These are phyloP conservation scores for Echites panduratus DNA, from an alignment of 257 asterid genomes.

Conservation along the genomic window DNA sequence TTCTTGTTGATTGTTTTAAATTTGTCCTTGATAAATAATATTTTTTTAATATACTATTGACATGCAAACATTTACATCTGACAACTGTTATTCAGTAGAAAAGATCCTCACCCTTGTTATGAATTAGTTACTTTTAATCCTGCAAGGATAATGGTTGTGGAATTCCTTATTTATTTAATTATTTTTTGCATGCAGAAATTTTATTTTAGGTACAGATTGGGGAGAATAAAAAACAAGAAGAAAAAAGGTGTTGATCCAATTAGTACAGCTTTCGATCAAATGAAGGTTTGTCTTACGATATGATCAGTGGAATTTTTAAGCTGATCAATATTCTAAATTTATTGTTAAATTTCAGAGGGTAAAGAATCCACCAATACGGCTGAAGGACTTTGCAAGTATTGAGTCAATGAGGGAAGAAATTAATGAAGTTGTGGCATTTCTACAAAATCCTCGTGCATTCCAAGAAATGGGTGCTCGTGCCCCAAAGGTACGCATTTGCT, in stretches of 20 bases:
- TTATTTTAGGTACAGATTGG: constrained; percentile 40
- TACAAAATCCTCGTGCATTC: constrained; percentile 84
- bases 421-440: constrained; percentile 91
- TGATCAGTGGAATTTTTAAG: constrained; percentile 1
- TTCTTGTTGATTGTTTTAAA: not conserved
- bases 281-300: constrained; percentile 64
- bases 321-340: constrained; percentile 1
- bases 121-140: too few species aligned
- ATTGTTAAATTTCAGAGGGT: constrained; percentile 56
- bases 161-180: constrained; percentile 6
- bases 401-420: constrained; percentile 95
- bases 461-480: constrained; percentile 99
- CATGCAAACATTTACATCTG: not conserved
- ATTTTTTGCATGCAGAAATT: constrained; percentile 56
- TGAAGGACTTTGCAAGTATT: constrained; percentile 90
- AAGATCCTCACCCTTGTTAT: not conserved
- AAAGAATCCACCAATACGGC: constrained; percentile 84
- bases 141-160: not conserved
- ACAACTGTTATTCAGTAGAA: not conserved
- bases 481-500: constrained; percentile 60
- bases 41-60: not conserved
- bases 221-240: constrained; percentile 44
- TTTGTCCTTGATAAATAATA: not conserved
- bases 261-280: constrained; percentile 92
- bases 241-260: constrained; percentile 85